phyloP scores from a whole-genome alignment of 176 grass and related monocot species.

The Sorghum bicolor region DNA sequence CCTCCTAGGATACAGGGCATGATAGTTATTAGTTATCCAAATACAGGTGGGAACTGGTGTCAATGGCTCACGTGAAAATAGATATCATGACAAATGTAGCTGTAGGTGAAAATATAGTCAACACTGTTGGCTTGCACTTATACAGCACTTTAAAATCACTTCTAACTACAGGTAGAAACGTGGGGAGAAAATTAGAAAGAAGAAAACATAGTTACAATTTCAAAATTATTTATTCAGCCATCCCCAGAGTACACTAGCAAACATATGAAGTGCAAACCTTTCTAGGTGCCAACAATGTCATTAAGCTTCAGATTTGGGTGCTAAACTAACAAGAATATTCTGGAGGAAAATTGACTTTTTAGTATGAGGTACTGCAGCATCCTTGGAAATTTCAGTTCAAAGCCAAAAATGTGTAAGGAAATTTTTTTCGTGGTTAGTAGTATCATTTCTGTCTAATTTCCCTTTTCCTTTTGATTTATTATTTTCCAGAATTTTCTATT shows the following conservation, averaged over 20 bases:
- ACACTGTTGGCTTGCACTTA: not conserved
- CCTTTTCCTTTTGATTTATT: not conserved
- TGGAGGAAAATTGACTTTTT: not conserved
- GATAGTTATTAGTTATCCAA: conserved; percentile 13
- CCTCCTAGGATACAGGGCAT: not conserved
- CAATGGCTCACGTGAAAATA: not conserved
- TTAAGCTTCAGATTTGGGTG: not conserved
- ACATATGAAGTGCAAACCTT: not conserved
- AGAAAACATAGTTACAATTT: not conserved
- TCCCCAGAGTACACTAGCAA: not conserved
- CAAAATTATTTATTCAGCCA: not conserved
- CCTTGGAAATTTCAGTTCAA: not conserved
- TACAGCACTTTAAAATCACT: not conserved
- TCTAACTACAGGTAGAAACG: not conserved
- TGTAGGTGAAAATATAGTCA: not conserved
- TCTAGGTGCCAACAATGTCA: not conserved
- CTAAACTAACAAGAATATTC: not conserved
- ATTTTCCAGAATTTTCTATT: not conserved
- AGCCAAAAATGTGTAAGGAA: not conserved
- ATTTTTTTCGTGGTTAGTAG: not conserved
- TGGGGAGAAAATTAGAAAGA: not conserved
- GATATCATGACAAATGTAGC: not conserved
- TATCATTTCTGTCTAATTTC: not conserved
- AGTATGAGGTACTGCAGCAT: not conserved
- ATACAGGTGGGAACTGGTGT: not conserved